Conservation (phyloP, 179 eudicot genomes). For the Camellia oleifera region DNA sequence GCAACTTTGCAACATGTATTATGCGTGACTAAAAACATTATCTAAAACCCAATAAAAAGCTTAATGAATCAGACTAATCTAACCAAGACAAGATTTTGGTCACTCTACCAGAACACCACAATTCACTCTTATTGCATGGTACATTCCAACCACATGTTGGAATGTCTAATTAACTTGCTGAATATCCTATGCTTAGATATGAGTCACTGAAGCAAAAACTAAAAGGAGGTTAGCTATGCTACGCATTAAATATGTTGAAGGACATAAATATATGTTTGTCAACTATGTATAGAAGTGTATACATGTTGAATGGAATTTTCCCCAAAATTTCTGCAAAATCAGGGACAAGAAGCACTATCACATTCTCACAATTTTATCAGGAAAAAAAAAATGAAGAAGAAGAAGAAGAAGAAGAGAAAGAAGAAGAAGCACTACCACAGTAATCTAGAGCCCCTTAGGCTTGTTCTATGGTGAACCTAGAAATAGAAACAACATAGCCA, state of each 20-base stretch:
- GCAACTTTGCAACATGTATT: background rate
- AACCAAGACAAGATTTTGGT: background rate
- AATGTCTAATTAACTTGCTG: background rate
- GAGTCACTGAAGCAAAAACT: background rate
- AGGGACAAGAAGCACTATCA: background rate
- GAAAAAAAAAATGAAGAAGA: too few species aligned
- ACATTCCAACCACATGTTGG: background rate
- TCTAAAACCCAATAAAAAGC: background rate
- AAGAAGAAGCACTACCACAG: slow-evolving; percentile 4
- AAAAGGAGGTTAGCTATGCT: background rate
- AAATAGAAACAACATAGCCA: background rate
- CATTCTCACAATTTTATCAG: too few species aligned
- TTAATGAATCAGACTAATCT: background rate
- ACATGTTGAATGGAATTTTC: background rate
- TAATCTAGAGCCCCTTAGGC: background rate
- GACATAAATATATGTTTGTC: background rate
- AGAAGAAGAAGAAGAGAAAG: background rate
- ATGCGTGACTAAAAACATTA: background rate
- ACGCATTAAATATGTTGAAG: background rate
- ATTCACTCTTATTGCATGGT: background rate
- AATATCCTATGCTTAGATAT: background rate
- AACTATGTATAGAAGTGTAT: background rate
- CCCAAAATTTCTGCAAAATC: slow-evolving; percentile 2
- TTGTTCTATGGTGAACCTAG: background rate
- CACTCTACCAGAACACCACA: background rate